Evolutionary conservation across 2,329 filamentous ascomycete species (phyloP).

Genomic region (Trichoderma hamatum): DNA sequence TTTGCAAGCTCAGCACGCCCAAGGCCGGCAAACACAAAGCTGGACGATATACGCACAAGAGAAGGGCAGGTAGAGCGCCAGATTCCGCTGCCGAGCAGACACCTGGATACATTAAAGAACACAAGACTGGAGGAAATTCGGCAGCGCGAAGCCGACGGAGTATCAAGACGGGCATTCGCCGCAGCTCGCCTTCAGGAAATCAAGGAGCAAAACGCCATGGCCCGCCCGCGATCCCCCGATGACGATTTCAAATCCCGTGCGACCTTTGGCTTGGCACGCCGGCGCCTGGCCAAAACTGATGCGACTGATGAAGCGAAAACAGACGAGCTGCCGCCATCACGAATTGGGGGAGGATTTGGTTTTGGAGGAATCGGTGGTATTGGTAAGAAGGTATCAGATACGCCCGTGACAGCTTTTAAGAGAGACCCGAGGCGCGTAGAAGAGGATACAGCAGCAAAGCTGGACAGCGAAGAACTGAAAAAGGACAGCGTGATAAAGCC

Average conservation of each 20-base stretch:
- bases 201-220: slow-evolving; percentile 52
- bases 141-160: slow-evolving; percentile 47
- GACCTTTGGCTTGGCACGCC: slow-evolving; percentile 9
- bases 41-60: slow-evolving; percentile 43
- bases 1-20: slow-evolving; percentile 25
- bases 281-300: background rate
- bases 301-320: background rate
- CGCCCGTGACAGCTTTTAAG: slow-evolving; percentile 48
- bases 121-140: slow-evolving; percentile 55
- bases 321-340: slow-evolving; percentile 28
- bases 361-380: slow-evolving; percentile 25
- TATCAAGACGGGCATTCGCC: slow-evolving; percentile 53
- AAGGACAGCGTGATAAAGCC: background rate
- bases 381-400: slow-evolving; percentile 44
- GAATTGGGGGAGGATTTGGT: slow-evolving; percentile 35
- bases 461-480: slow-evolving; percentile 23
- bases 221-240: slow-evolving; percentile 49
- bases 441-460: background rate
- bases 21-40: slow-evolving; percentile 37
- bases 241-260: slow-evolving; percentile 37
- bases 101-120: slow-evolving; percentile 41
- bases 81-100: slow-evolving; percentile 39
- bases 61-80: slow-evolving; percentile 40
- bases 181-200: slow-evolving; percentile 57
- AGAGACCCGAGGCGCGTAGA: slow-evolving; percentile 27